Base-by-base conservation (phyloP, 257 asterid species). In the Pogostemon cablin region DNA sequence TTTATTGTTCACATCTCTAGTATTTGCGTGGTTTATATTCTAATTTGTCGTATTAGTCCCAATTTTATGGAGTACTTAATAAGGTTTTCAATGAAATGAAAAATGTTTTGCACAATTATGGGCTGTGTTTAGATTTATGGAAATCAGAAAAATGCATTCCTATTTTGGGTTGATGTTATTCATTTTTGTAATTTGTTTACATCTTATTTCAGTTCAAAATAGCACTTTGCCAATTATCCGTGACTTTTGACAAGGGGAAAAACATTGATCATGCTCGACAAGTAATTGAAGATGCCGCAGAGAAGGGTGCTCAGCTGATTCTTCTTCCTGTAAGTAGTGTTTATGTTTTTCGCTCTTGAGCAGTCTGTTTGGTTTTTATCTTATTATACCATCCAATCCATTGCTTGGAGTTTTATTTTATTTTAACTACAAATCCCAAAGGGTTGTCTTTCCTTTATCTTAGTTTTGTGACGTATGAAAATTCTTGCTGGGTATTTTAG, bases 221-320 rank as follows among this genome's bases (percentile, higher is more conserved):
- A 46, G 95, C 91, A 50, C 96, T 91, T 61, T 91, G 97, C 80
- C 97, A 88, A 80, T 82, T 91, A 74, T 81, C 78, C 2, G 97
- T 91, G 46, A 84, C 85, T 39, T 73, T 76, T 17, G 87, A 91
- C 79, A 88, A 91, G 83, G 92, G 80, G 49, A 78, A 74, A 61
- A 88, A 88, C 78, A 87, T 88, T 65, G 87, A 80, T 63, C 87
- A 81, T 80, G 95, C 92, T 74, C 87, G 88, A 55, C 61, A 76
- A 68, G 86, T 85, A 35, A 88, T 88, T 43, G 82, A 79, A 72
- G 87, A 81, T 53, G 95, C 96, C 71, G 92, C 96, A 25, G 75
- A 12, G 43, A 82, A 76, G 72, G 97, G 96, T 75, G 96, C 92
- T 65, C 87, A 84, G 68, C 87, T 91, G 74, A 77, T 88, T 79